Evolutionary conservation across 2,329 filamentous ascomycete species (phyloP), one percentile per base, ranked within the genome.

Genomic region (Aspergillus luchuensis): DNA sequence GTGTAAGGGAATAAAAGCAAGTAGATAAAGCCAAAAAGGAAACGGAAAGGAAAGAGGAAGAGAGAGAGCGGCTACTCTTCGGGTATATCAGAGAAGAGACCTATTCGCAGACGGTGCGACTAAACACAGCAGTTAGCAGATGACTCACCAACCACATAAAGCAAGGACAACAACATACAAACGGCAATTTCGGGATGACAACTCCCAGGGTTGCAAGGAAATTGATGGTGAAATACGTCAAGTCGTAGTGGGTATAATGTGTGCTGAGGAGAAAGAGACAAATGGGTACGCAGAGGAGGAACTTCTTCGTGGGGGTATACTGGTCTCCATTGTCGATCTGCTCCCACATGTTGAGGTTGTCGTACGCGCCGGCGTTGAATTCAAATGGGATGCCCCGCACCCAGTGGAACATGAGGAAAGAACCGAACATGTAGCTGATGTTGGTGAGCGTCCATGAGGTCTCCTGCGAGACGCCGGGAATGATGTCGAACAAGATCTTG

Each of bases 291-390:
- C 90, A 92, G 70, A 98, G 88, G 61, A 99, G 84, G 74, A 99
- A 99, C 79, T 99, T 99, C 84, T 99, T 99, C 67, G 95, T 91
- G 4, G 95, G 95, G 0, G 95, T 99, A 81, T 98, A 99, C 78
- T 99, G 95, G 70, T 95, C 95, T 50, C 95, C 95, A 72, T 98
- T 96, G 82, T 99, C 95, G 77, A 99, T 99, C 81, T 99, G 95
- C 82, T 99, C 95, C 95, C 95, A 99, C 95, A 99, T 98, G 82
- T 98, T 99, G 74, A 99, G 85, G 78, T 99, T 98, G 84, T 99
- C 95, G 79, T 98, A 99, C 69, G 95, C 95, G 61, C 95, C 95
- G 59, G 91, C 90, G 76, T 99, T 99, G 85, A 99, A 99, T 78
- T 99, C 95, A 75, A 99, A 99, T 5, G 95, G 95, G 50, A 98